Percentiles rank a stretch among this genome's conserved stretches.
Evolutionary conservation across 2,329 filamentous ascomycete genomes (phyloP).

Genomic region (Dissoconium aciculare): DNA sequence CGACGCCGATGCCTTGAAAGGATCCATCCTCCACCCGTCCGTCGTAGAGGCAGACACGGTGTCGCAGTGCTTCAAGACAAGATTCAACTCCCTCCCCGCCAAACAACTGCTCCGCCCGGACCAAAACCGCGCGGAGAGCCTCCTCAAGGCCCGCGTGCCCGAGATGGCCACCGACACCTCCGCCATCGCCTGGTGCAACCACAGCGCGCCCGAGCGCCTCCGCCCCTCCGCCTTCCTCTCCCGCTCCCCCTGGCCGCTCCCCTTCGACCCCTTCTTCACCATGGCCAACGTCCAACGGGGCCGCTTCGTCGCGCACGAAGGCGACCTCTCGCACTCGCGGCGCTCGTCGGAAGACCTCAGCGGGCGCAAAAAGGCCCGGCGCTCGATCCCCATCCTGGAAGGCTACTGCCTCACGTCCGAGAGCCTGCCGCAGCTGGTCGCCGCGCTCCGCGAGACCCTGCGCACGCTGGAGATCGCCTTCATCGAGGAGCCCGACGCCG

Average conservation of each 20-base stretch:
- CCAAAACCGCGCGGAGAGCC: neutral
- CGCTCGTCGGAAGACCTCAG: too few species aligned
- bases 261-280: conserved; percentile 14
- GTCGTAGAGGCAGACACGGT: neutral
- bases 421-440: neutral
- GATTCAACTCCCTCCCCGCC: neutral
- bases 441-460: neutral
- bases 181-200: neutral
- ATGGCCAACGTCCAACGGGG: conserved; percentile 12
- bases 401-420: neutral
- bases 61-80: neutral
- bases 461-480: neutral
- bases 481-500: neutral
- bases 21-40: neutral
- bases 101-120: neutral
- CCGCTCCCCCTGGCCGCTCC: conserved; percentile 11
- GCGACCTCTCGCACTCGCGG: too few species aligned
- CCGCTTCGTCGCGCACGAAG: conserved; percentile 6
- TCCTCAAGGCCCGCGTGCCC: neutral
- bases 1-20: conserved; percentile 1
- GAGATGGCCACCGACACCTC: neutral
- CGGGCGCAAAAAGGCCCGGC: neutral
- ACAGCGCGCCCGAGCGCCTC: conserved; percentile 1
- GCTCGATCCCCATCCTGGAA: neutral
- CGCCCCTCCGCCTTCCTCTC: conserved; percentile 5